Evolutionary conservation across 805 yeast genomes (phyloP), one percentile per base, ranked within the genome.

Genomic region (Yarrowia porcina): DNA sequence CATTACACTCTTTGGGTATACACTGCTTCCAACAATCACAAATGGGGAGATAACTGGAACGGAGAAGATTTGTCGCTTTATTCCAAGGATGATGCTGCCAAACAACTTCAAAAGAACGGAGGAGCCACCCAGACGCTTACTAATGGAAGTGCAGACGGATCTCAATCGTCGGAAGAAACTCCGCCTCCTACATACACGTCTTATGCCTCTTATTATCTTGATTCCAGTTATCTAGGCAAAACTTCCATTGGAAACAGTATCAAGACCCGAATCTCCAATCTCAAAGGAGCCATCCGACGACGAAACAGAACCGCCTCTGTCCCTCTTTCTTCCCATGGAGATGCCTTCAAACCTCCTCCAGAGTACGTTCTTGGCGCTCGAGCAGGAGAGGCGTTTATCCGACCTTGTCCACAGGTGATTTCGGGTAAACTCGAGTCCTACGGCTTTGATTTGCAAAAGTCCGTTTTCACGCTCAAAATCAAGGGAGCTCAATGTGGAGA

Each of bases 31-130:
- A 93, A 92, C 71, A 76, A 83, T 33, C 96, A 94, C 74, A 76
- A 82, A 70, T 85, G 89, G 86, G 99, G 99, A 0, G 99, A 93
- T 73, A 72, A 80, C 25, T 93, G 97, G 96, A 93, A 93, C 69
- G 85, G 90, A 67, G 99, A 93, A 71, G 98, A 93, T 73, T 86
- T 93, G 72, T 89, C 97, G 0, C 82, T 93, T 63, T 93, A 87
- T 88, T 87, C 94, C 1, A 74, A 39, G 41, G 74, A 73, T 59
- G 69, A 45, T 32, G 52, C 33, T 4, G 54, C 54, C 18, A 56
- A 56, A 11, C 49, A 56, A 30, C 61, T 56, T 5, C 49, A 30
- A 17, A 41, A 41, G 39, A 15, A 20, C 30, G 49, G 61, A 17
- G 49, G 38, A 21, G 52, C 52, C 1, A 45, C 28, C 1, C 28